phyloP scores from a whole-genome alignment of 495 filamentous ascomycete genomes.

The Xylaria telfairii region DNA sequence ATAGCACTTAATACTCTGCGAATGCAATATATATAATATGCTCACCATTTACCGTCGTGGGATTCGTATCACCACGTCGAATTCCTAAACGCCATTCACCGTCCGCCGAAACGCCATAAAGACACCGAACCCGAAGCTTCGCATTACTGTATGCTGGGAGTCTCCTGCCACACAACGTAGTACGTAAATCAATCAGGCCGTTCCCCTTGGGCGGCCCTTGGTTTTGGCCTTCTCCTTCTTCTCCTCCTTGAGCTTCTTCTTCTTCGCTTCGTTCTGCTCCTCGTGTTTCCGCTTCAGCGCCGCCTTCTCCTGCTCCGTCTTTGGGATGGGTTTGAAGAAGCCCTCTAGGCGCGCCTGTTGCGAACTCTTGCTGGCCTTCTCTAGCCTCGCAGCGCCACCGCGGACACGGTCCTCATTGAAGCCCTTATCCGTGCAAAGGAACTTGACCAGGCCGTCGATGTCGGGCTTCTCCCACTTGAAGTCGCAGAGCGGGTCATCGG shows the following conservation, averaged over 20 bases:
- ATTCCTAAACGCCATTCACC: constrained; percentile 1
- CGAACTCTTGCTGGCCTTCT: constrained; percentile 85
- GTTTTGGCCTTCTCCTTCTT: constrained; percentile 90
- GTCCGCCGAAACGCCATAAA: constrained; percentile 2
- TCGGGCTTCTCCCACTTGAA: constrained; percentile 98
- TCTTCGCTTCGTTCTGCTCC: constrained; percentile 84
- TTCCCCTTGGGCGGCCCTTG: constrained; percentile 77
- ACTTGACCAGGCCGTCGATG: constrained; percentile 84
- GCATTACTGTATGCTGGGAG: background rate
- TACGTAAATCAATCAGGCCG: constrained; percentile 28
- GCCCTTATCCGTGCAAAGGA: constrained; percentile 89
- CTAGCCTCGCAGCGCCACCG: constrained; percentile 71
- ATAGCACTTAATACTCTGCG: background rate
- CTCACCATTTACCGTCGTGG: background rate
- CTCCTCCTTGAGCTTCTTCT: constrained; percentile 91
- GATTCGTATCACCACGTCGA: constrained; percentile 8
- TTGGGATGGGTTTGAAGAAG: constrained; percentile 95
- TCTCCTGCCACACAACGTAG: background rate
- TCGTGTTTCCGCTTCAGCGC: constrained; percentile 91
- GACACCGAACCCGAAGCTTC: background rate
- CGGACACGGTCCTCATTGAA: constrained; percentile 95
- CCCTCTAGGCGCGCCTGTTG: constrained; percentile 94
- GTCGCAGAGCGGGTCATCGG: constrained; percentile 84
- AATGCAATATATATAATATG: background rate
- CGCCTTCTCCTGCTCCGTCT: constrained; percentile 82